phyloP scores from a whole-genome alignment of 106 monocot genomes.

The Dendrobium chrysotoxum region DNA sequence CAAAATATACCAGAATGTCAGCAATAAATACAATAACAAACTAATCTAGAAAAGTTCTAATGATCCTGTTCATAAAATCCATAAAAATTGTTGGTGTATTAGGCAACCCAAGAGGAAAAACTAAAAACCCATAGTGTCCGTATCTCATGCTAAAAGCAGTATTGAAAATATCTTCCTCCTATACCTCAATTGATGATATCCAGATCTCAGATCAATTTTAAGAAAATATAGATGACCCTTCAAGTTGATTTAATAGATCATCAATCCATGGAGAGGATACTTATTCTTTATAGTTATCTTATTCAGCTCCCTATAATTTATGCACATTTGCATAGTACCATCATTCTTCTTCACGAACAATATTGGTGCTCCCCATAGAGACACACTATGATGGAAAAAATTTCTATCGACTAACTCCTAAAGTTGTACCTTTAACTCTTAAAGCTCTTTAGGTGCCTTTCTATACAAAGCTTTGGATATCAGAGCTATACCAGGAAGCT shows the following conservation, averaged over 20 bases:
- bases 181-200: not conserved
- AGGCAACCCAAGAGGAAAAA: not conserved
- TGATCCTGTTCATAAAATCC: not conserved
- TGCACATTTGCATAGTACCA: not conserved
- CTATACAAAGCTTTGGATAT: too few species aligned
- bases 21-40: not conserved
- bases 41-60: not conserved
- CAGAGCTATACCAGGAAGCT: too few species aligned
- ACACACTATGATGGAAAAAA: too few species aligned
- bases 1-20: not conserved
- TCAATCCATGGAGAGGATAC: not conserved
- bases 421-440: too few species aligned
- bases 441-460: too few species aligned
- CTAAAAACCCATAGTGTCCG: not conserved
- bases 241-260: not conserved
- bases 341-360: too few species aligned
- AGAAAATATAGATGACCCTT: not conserved
- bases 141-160: not conserved
- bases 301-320: not conserved
- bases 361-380: too few species aligned
- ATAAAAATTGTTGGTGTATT: not conserved
- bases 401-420: too few species aligned
- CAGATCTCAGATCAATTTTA: not conserved
- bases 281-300: not conserved
- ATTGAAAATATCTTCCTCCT: not conserved